Evolutionary conservation across 805 yeast genomes (phyloP), one percentile per base, ranked within the genome.

Genomic region (Teunomyces aglyptinius): DNA sequence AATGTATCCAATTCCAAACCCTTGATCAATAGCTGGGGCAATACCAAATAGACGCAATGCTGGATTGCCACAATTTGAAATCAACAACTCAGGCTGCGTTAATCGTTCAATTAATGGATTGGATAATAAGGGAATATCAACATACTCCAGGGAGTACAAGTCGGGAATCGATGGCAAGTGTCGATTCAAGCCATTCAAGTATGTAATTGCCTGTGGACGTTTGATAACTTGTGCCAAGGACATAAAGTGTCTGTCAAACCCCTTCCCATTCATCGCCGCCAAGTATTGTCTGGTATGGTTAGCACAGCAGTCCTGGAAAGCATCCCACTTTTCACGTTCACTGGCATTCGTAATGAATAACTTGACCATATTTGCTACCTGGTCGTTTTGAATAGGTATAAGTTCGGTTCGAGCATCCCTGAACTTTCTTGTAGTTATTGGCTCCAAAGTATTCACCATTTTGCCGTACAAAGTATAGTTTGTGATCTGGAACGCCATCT

Each of bases 1-100:
- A 54, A 90, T 88, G 63, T 90, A 90, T 4, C 96, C 96, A 31
- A 90, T 78, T n/a, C 97, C 97, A 64, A 85, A 89, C 2, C 97
- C 97, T 59, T 88, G 91, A 41, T 89, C 85, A 11, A 86, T 76
- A 1, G 89, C 91, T 2, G 97, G 97, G 3, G 96, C 95, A 59
- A 90, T 90, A 0, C 97, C 97, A 70, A 90, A 90, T 42, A 85
- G 73, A 51, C 86, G 83, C 47, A 90, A 73, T 1, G 96, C 86
- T 5, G 96, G 96, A 62, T 90, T 90, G 32, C 97, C 97, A 70
- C 97, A 90, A 65, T 90, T 90, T 13, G 91, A 83, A 4, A 61
- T 61, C 43, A 72, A 60, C 22, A 72, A 50, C 45, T 71, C 76
- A 0, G 76, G 75, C 7, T 57, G 48, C 4, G 61, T 46, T n/a